Evolutionary conservation across 2,329 filamentous ascomycete species (phyloP), one percentile per base, ranked within the genome.

Genomic region (Monosporascus sp.): DNA sequence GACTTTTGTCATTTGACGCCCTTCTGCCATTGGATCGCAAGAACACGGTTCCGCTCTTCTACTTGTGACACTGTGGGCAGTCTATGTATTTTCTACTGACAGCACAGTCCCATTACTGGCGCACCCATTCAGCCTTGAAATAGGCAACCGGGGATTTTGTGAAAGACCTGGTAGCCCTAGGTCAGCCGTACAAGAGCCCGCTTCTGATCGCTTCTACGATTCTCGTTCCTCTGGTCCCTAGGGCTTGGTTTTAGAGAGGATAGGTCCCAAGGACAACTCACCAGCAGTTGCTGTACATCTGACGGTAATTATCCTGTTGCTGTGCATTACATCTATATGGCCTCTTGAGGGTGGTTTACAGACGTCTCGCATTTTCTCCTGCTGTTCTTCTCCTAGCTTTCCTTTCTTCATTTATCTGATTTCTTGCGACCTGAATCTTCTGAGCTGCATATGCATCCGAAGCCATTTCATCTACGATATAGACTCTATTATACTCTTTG

Each of bases 131-230:
- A 46, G 43, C 43, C 43, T 46, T 24, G 31, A n/a, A 46, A 28
- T 46, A 46, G 43, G 43, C 43, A 46, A 22, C 43, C 43, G 43
- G 5, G 14, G n/a, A 1, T 11, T 17, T 26, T 31, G 7, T 17
- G 18, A 46, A 28, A 46, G 43, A 46, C 43, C 5, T 28, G 7
- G 24, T 7, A 22, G 24, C 22, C 9, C 20, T 28, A 31, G 43
- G 43, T 46, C 43, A 46, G 43, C 43, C 43, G 37, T 52, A 50
- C 44, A 28, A 38, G 41, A 47, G 48, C 56, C 50, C 52, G 48
- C 60, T 64, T 56, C 60, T 65, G 64, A 64, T 62, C 58, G 59
- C 53, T 63, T 66, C 63, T 57, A 64, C 66, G 64, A 65, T 60
- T 65, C 58, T 62, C 58, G 60, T 57, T 52, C 52, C 38, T 52